Conservation (phyloP, 2,329 filamentous ascomycete species). For the Nigrospora oryzae region DNA sequence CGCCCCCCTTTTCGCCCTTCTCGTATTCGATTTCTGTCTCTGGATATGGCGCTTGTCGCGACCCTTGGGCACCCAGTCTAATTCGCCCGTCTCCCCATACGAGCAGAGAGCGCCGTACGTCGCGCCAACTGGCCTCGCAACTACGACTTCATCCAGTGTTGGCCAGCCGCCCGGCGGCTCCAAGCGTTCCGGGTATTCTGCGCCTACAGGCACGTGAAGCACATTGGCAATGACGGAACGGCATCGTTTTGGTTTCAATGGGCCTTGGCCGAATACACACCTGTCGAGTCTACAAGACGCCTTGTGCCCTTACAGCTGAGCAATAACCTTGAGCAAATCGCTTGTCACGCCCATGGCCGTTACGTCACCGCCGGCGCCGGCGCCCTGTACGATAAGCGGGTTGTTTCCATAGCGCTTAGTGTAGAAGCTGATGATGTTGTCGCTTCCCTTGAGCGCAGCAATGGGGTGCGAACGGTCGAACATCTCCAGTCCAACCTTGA, state of each 20-base stretch:
- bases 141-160: not conserved
- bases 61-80: slow-evolving; percentile 3
- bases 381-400: slow-evolving; percentile 89
- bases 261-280: too few relatives aligned
- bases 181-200: not conserved
- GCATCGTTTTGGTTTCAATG: too few relatives aligned
- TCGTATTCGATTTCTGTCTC: slow-evolving; percentile 41
- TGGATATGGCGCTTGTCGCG: slow-evolving; percentile 41
- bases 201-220: not conserved
- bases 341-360: slow-evolving; percentile 97
- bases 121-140: not conserved
- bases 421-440: slow-evolving; percentile 99
- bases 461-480: slow-evolving; percentile 86
- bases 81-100: not conserved
- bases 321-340: slow-evolving; percentile 82
- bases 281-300: too few relatives aligned
- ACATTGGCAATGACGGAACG: too few relatives aligned
- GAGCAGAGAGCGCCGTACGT: slow-evolving; percentile 3
- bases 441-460: slow-evolving; percentile 89
- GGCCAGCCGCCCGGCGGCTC: not conserved
- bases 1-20: slow-evolving; percentile 35
- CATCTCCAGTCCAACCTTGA: slow-evolving; percentile 89
- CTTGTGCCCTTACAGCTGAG: slow-evolving; percentile 45
- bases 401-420: slow-evolving; percentile 89
- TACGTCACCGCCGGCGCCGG: slow-evolving; percentile 87